Conservation (phyloP, 2,329 filamentous ascomycete species). For the Epichloe brachyelytri region DNA sequence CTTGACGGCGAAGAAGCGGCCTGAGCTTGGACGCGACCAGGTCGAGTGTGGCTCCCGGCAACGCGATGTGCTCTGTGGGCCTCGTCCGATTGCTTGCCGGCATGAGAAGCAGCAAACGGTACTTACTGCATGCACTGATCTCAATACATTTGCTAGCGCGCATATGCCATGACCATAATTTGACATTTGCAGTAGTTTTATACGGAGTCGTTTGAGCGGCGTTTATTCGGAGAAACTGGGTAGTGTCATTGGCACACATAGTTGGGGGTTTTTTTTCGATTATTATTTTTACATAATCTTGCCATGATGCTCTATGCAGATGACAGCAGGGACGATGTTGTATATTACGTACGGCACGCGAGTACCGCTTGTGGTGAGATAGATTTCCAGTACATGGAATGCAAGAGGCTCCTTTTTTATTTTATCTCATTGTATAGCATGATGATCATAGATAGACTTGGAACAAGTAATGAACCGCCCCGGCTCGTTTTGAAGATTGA, state of each 20-base stretch:
- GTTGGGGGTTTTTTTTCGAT: not conserved
- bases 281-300: slow-evolving; percentile 1
- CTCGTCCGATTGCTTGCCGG: not conserved
- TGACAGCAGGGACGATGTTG: slow-evolving; percentile 1
- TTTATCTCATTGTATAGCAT: not conserved
- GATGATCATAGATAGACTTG: slow-evolving; percentile 3
- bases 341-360: slow-evolving; percentile 4
- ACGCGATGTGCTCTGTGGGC: not conserved
- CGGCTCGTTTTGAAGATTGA: not conserved
- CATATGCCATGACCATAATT: slow-evolving; percentile 2
- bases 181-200: not conserved
- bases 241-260: not conserved
- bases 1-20: not conserved
- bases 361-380: not conserved
- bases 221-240: slow-evolving; percentile 4
- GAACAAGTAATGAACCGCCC: not conserved
- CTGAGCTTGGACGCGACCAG: not conserved
- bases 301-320: slow-evolving; percentile 1
- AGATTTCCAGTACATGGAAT: not conserved
- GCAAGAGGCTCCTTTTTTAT: not conserved
- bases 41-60: not conserved
- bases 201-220: slow-evolving; percentile 1
- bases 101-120: not conserved
- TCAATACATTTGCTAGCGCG: not conserved
- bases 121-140: not conserved